A percentile compares a stretch with the other conserved stretches of the same genome.
Evolutionary conservation across 805 yeast species (phyloP).

Genomic region (Ogataea trehaloabstinens): DNA sequence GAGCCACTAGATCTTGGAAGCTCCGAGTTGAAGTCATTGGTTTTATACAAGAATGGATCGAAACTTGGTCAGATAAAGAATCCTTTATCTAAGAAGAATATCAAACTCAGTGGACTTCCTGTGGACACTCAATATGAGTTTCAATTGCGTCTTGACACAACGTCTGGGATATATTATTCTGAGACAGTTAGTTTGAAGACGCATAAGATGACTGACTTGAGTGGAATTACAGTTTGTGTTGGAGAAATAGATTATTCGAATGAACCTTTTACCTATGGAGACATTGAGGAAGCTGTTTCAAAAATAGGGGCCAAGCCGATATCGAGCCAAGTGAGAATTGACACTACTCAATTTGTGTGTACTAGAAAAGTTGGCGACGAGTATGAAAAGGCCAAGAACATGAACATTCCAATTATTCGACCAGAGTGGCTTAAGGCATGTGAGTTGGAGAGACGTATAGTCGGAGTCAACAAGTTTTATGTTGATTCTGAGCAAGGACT

Average conservation of each 20-base stretch:
- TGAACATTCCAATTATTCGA: conserved; percentile 88
- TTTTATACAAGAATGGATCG: conserved; percentile 70
- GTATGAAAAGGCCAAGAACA: conserved; percentile 72
- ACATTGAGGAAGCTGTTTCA: conserved; percentile 58
- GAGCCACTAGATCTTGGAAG: conserved; percentile 82
- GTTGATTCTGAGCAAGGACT: conserved; percentile 49
- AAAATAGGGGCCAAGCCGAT: conserved; percentile 83
- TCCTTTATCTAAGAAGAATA: conserved; percentile 72
- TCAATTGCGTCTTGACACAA: conserved; percentile 77
- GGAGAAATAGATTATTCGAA: conserved; percentile 66
- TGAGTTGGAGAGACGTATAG: conserved; percentile 81
- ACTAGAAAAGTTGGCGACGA: conserved; percentile 64
- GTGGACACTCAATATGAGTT: conserved; percentile 80
- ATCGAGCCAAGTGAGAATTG: conserved; percentile 72
- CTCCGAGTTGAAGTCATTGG: conserved; percentile 70
- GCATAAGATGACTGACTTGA: conserved; percentile 92
- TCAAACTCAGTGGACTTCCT: conserved; percentile 88
- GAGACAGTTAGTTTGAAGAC: conserved; percentile 70
- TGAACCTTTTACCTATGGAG: conserved; percentile 49
- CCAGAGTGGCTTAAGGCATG: conserved; percentile 98
- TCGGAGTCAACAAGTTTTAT: conserved; percentile 88
- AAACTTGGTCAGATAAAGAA: conserved; percentile 82
- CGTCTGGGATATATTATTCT: conserved; percentile 83
- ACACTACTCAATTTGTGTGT: conserved; percentile 91
- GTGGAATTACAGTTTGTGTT: conserved; percentile 87